A percentile compares a stretch with the other conserved stretches of the same genome.
phyloP scores from a whole-genome alignment of 176 grass and related monocot genomes.

The Guadua angustifolia region DNA sequence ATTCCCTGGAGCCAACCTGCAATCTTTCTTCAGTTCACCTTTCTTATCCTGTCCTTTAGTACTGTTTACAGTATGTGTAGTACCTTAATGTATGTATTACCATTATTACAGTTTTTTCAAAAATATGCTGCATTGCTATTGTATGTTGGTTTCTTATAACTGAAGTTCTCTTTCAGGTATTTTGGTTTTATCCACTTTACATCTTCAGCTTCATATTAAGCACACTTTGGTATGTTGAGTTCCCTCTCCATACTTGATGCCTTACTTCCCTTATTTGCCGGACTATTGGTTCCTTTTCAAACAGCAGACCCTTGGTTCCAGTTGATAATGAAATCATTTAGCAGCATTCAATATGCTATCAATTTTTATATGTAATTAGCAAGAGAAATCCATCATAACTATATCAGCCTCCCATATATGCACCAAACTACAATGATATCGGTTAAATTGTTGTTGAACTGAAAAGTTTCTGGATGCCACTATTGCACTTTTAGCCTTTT shows the following conservation, averaged over 20 bases:
- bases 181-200: slow-evolving; percentile 98
- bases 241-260: slow-evolving; percentile 26
- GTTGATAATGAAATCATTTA: slow-evolving; percentile 26
- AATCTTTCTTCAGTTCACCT: not conserved
- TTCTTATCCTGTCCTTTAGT: slow-evolving; percentile 7
- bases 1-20: slow-evolving; percentile 9
- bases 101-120: slow-evolving; percentile 14
- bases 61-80: not conserved
- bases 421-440: not conserved
- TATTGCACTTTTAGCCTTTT: not conserved
- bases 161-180: slow-evolving; percentile 61
- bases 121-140: slow-evolving; percentile 24
- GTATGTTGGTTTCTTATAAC: slow-evolving; percentile 44
- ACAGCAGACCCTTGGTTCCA: slow-evolving; percentile 14
- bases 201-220: slow-evolving; percentile 92
- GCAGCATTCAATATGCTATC: not conserved
- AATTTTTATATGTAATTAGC: slow-evolving; percentile 13
- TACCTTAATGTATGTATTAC: not conserved
- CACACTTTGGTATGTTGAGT: slow-evolving; percentile 72
- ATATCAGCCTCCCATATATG: not conserved
- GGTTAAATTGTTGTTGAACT: not conserved
- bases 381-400: slow-evolving; percentile 1
- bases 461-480: not conserved
- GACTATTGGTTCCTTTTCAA: slow-evolving; percentile 6
- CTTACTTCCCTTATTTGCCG: slow-evolving; percentile 11